phyloP scores from a whole-genome alignment of 2,329 filamentous ascomycete genomes.

The Plectosphaerella cucumerina region DNA sequence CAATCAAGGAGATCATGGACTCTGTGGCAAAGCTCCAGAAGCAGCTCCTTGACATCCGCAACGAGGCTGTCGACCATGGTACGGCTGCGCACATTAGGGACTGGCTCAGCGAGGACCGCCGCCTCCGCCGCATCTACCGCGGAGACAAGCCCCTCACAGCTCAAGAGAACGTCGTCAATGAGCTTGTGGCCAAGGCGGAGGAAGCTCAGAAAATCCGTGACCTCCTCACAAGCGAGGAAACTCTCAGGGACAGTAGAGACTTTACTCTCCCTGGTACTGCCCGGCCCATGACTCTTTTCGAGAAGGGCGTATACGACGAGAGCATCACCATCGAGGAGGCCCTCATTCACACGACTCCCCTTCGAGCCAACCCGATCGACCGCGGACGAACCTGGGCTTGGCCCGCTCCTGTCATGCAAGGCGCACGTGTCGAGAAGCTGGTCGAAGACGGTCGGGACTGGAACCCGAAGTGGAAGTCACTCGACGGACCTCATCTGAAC shows the following conservation, averaged over 20 bases:
- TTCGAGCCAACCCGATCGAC: not conserved
- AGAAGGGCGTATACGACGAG: not conserved
- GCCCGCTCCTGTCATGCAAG: not conserved
- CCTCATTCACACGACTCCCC: not conserved
- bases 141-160: not conserved
- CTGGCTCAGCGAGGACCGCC: not conserved
- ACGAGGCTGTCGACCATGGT: not conserved
- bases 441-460: conserved; percentile 23
- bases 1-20: not conserved
- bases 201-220: not conserved
- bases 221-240: no score
- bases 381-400: not conserved
- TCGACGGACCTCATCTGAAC: conserved; percentile 20
- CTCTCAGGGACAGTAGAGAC: not conserved
- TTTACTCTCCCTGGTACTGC: not conserved
- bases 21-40: not conserved
- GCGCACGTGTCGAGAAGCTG: conserved; percentile 19
- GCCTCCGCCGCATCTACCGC: not conserved
- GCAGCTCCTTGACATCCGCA: not conserved
- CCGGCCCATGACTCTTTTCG: not conserved
- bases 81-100: not conserved
- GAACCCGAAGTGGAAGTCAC: conserved; percentile 22
- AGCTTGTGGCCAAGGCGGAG: not conserved
- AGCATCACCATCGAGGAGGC: not conserved
- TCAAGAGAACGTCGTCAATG: not conserved